Conservation (phyloP, 371 early-diverging fungal species). For the Haplosporangium sp. region DNA sequence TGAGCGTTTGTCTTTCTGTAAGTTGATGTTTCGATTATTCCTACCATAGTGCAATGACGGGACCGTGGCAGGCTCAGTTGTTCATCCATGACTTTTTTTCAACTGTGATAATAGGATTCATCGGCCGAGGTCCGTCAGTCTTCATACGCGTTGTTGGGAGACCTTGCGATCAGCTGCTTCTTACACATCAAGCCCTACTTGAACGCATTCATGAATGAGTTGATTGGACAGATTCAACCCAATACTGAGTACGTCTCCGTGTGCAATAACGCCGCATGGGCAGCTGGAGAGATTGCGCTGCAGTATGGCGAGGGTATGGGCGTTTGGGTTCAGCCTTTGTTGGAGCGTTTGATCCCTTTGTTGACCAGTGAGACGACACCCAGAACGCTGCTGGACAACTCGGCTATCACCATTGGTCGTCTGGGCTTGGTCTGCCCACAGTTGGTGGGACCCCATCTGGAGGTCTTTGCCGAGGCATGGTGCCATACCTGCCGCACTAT, state of each 20-base stretch:
- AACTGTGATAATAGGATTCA: conserved; percentile 64
- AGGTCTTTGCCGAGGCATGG: conserved; percentile 81
- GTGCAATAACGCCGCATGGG: conserved; percentile 96
- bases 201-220: conserved; percentile 76
- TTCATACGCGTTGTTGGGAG: conserved; percentile 94
- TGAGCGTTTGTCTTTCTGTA: conserved; percentile 84
- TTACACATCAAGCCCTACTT: conserved; percentile 76
- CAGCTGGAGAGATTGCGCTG: conserved; percentile 93
- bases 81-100: conserved; percentile 1
- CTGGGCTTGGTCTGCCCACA: conserved; percentile 88
- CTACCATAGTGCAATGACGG: background rate
- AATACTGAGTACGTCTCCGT: conserved; percentile 71
- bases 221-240: conserved; percentile 79
- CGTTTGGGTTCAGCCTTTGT: conserved; percentile 77
- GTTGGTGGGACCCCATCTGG: conserved; percentile 82
- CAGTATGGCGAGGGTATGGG: conserved; percentile 64
- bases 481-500: conserved; percentile 59
- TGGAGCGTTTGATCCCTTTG: conserved; percentile 84
- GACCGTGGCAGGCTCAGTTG: background rate
- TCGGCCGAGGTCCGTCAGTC: conserved; percentile 89
- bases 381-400: conserved; percentile 88
- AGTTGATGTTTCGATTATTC: conserved; percentile 17
- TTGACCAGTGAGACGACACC: conserved; percentile 74
- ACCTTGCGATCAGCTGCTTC: conserved; percentile 90
- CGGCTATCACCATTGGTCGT: conserved; percentile 94